Evolutionary conservation across 352 stramenopile species (phyloP), one percentile per base, ranked within the genome.

Genomic region (Plasmopara halstedii): DNA sequence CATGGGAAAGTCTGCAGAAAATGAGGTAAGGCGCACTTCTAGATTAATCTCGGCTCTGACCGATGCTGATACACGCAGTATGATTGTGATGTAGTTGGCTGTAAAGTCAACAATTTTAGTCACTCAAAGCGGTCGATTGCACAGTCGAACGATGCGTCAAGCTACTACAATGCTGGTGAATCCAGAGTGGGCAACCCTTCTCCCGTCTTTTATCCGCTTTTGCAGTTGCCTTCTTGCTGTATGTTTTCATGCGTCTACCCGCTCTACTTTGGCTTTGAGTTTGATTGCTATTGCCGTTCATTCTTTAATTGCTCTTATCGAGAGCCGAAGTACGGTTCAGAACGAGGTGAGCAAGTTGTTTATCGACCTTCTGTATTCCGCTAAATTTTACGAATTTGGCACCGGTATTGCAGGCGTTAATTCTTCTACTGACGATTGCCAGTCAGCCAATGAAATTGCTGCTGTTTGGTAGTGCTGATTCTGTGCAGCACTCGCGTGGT

Each of bases 371-470:
- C n/a, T 7, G 36, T 27, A 50, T 5, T n/a, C 46, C 14, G 18
- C 26, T 22, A 27, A 29, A 42, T 8, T 29, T 18, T 13, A 1
- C 15, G 3, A 35, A 7, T 19, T 10, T 39, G 4, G 10, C 11
- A 13, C 10, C 29, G 29, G 11, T 6, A 10, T 22, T 23, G 5
- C 50, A 90, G 78, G 74, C 79, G 8, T 57, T 90, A 15, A 73
- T 71, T 8, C 58, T 88, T 11, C 48, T 90, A 20, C 49, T 90
- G 45, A 83, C 73, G 13, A 64, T 90, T 39, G 68, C 62, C 5
- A 88, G 79, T 29, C 76, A 85, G 9, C 79, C 79, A 0, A 70
- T 62, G 19, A 82, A 77, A 32, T 56, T 90, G 3, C 41, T 87
- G 4, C 36, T 83, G 27, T 54, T 78, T 19, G 54, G 53, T n/a